These are phyloP conservation scores for Hypoxylon rubiginosum DNA, from an alignment of 2,329 filamentous ascomycete species.

Conservation along the genomic window DNA sequence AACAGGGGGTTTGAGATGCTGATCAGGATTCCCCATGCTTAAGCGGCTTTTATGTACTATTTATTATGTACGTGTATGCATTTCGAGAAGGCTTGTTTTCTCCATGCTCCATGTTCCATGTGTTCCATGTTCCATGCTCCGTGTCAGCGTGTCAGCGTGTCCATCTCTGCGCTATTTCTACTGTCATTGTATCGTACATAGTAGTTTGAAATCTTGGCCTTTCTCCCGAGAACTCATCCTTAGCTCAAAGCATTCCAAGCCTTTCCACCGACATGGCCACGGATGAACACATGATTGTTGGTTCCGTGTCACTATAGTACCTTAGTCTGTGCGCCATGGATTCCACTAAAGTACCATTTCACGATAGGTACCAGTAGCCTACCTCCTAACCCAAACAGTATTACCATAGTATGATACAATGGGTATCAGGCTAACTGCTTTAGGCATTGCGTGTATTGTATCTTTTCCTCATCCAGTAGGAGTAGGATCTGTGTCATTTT, in stretches of 20 bases:
- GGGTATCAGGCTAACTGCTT: slow-evolving; percentile 26
- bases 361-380: neutral
- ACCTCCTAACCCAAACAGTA: neutral
- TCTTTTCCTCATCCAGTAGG: slow-evolving; percentile 13
- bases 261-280: neutral
- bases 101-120: neutral
- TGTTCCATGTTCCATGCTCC: neutral
- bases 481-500: too few species aligned
- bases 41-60: neutral
- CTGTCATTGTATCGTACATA: too few species aligned
- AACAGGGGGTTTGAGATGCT: slow-evolving; percentile 16
- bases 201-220: neutral
- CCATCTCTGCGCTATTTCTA: neutral
- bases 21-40: slow-evolving; percentile 30
- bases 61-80: too few species aligned
- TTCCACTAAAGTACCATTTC: neutral
- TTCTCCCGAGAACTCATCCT: neutral
- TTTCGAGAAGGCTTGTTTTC: neutral
- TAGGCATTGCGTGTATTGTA: slow-evolving; percentile 1
- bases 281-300: neutral
- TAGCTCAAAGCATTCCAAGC: neutral
- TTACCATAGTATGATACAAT: neutral
- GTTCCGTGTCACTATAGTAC: neutral
- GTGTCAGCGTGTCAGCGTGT: too few species aligned
- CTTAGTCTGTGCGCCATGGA: slow-evolving; percentile 22